These are phyloP conservation scores for Filobasidium wieringae DNA, from an alignment of 768 basidiomycete genomes.

Conservation along the genomic window DNA sequence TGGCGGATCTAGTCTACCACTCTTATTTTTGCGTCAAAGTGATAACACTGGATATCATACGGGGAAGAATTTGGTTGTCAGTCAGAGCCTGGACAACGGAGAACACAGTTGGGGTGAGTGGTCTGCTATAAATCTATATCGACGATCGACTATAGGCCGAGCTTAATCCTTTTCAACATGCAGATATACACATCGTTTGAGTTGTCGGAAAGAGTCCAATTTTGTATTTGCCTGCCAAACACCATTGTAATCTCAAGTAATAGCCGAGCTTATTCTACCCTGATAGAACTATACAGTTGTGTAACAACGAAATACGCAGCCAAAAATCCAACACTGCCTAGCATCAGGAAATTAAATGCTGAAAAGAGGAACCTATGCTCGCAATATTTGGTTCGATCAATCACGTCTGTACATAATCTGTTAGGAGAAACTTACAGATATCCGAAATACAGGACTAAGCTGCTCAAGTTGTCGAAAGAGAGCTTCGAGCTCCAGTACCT, in stretches of 20 bases:
- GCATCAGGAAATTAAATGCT: conserved; percentile 74
- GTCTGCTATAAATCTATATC: no score
- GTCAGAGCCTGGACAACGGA: neutral
- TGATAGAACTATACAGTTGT: conserved; percentile 52
- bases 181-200: no score
- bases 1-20: conserved; percentile 11
- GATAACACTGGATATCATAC: conserved; percentile 17
- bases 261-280: conserved; percentile 25
- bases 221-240: no score
- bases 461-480: conserved; percentile 69
- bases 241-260: neutral
- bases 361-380: conserved; percentile 52
- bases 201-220: no score
- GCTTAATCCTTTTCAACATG: no score
- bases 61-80: conserved; percentile 15
- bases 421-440: conserved; percentile 48
- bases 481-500: conserved; percentile 53
- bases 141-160: no score
- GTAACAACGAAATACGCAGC: conserved; percentile 85
- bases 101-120: neutral
- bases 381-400: neutral
- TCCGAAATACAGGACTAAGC: conserved; percentile 73
- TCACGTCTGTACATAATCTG: neutral
- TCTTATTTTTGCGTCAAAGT: conserved; percentile 14
- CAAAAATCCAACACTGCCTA: conserved; percentile 83